Evolutionary conservation across 768 basidiomycete genomes (phyloP).

Genomic region (Tephrocybe rancida): DNA sequence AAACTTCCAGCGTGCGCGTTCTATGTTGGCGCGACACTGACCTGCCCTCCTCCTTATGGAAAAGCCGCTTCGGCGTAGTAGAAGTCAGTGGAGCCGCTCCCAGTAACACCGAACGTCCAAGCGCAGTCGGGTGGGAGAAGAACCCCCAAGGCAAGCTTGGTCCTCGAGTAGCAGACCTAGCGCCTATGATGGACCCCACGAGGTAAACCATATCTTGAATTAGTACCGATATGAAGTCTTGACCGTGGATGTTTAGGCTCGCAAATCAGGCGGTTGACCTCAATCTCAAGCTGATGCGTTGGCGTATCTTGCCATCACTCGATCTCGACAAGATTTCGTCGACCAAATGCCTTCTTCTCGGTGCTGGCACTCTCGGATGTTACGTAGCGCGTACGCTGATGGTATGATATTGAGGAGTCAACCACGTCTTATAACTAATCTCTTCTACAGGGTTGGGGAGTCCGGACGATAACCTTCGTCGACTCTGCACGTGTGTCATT

Average conservation of each 20-base stretch:
- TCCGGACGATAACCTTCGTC: constrained; percentile 89
- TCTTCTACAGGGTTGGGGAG: constrained; percentile 83
- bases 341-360: constrained; percentile 84
- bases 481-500: constrained; percentile 93
- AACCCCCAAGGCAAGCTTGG: constrained; percentile 85
- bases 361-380: constrained; percentile 96
- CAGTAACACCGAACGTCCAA: constrained; percentile 37
- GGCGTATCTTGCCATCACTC: constrained; percentile 90
- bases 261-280: constrained; percentile 98
- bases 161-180: constrained; percentile 87
- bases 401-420: constrained; percentile 46
- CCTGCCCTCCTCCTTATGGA: constrained; percentile 50
- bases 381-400: constrained; percentile 92
- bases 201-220: constrained; percentile 43
- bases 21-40: constrained; percentile 80
- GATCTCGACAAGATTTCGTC: constrained; percentile 84
- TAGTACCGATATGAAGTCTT: background rate
- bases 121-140: constrained; percentile 95
- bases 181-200: constrained; percentile 94
- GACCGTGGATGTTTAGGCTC: constrained; percentile 49
- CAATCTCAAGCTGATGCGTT: constrained; percentile 96
- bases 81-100: constrained; percentile 27
- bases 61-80: constrained; percentile 64
- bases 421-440: background rate
- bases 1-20: constrained; percentile 55